Conservation (phyloP, 148 eudicot genomes). For the Camellia lanceoleosa region DNA sequence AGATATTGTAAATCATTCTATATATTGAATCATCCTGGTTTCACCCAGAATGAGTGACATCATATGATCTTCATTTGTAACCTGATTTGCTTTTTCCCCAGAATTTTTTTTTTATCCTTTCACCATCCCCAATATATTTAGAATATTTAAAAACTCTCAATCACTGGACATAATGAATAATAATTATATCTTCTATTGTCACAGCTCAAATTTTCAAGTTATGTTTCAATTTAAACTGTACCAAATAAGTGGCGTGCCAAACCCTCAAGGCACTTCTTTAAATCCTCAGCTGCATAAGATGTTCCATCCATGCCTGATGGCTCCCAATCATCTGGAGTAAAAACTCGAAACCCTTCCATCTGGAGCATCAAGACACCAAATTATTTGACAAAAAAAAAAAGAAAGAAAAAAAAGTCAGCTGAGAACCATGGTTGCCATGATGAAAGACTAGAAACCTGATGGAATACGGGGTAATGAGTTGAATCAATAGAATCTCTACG, state of each 20-base stretch:
- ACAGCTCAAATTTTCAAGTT: neutral
- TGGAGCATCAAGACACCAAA: slow-evolving; percentile 25
- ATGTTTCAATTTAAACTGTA: slow-evolving; percentile 26
- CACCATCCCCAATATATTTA: neutral
- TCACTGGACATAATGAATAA: neutral
- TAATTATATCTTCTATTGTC: neutral
- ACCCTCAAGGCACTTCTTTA: slow-evolving; percentile 95
- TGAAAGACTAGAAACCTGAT: slow-evolving; percentile 60
- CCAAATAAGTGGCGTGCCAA: slow-evolving; percentile 96
- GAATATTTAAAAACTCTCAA: no score
- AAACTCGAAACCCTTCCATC: slow-evolving; percentile 99
- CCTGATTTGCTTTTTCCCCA: neutral
- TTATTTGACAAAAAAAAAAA: neutral
- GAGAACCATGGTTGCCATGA: neutral
- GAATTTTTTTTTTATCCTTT: neutral
- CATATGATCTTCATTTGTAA: neutral
- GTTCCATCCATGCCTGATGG: slow-evolving; percentile 75
- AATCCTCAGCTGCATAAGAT: slow-evolving; percentile 65
- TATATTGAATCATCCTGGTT: neutral
- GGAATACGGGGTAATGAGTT: slow-evolving; percentile 97
- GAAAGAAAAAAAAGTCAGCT: slow-evolving; percentile 5
- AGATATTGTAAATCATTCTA: neutral
- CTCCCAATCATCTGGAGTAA: slow-evolving; percentile 76
- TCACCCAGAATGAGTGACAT: neutral
- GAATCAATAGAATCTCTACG: slow-evolving; percentile 97